Evolutionary conservation across 371 early-diverging fungal species (phyloP), one percentile per base, ranked within the genome.

Genomic region (Lichtheimia corymbifera): DNA sequence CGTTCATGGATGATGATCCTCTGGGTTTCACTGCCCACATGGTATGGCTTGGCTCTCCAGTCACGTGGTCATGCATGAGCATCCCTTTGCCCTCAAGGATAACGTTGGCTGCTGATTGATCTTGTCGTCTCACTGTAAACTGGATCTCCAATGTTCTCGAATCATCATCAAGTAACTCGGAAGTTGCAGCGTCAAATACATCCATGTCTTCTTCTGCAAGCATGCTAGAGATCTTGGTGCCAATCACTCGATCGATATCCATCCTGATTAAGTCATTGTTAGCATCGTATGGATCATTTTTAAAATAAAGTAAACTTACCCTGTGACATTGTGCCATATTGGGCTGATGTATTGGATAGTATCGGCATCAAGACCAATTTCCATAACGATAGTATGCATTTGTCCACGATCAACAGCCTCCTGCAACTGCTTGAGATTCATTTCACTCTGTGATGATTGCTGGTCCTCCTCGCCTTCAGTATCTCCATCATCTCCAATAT

Each of bases 1-100:
- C 58, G 18, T 28, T 49, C 58, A 43, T 47, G 30, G 17, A 64
- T 22, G 22, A 22, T 22, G 22, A 22, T 27, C 49, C 45, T 28
- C 54, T 47, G n/a, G 93, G 93, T 54, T 89, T 84, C 43, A 88
- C 79, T 0, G 93, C 91, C 95, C 94, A 95, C 76, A 96, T 86
- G 0, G 92, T 89, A 65, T 91, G 92, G 43, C 87, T 83, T 0
- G 93, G 91, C 30, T 82, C 80, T 15, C 76, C 82, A 7, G 87
- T 85, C 0, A 80, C 72, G 14, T 87, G 79, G 55, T 92, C 89
- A 62, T 90, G 89, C 68, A 91, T 90, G 28, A 93, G 72, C 93
- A 96, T 94, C 0, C 95, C 97, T 66, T 95, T 93, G 35, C 91
- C 95, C 65, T 94, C 91, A 79, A 96, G 90, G 40, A 86, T 83